These are phyloP conservation scores for Chenopodium formosanum DNA, from an alignment of 148 eudicot genomes.

Conservation along the genomic window DNA sequence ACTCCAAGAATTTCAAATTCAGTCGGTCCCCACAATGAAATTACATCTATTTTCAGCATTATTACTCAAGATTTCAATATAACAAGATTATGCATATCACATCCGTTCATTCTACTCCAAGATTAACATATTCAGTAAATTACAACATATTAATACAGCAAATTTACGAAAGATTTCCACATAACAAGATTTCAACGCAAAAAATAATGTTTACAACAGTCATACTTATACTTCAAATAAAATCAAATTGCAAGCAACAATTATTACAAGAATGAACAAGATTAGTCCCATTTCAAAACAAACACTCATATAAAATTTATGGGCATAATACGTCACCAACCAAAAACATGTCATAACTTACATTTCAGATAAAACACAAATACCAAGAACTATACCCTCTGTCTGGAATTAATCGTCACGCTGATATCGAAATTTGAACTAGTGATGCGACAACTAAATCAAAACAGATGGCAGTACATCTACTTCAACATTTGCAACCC, in stretches of 20 bases:
- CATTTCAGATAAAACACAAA: conserved; percentile 3
- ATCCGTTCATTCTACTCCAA: not conserved
- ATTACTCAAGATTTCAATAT: too few species aligned
- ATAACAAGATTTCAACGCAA: too few species aligned
- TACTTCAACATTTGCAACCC: not conserved
- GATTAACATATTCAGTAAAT: not conserved
- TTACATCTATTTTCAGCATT: too few species aligned
- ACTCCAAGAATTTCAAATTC: not conserved
- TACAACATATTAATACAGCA: too few species aligned
- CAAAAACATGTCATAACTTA: not conserved
- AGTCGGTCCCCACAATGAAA: too few species aligned
- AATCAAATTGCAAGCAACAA: not conserved
- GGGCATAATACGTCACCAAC: not conserved
- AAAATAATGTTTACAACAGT: too few species aligned
- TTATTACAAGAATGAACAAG: not conserved
- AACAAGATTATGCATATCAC: not conserved
- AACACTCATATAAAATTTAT: too few species aligned
- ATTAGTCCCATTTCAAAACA: not conserved
- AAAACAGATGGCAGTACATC: too few species aligned
- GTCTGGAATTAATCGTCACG: too few species aligned
- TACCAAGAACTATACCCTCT: not conserved
- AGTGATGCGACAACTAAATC: too few species aligned
- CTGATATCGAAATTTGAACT: too few species aligned
- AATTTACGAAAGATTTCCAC: too few species aligned
- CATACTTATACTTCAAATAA: not conserved